phyloP scores from a whole-genome alignment of 2,329 filamentous ascomycete genomes.

The Penicillium sclerotiorum region DNA sequence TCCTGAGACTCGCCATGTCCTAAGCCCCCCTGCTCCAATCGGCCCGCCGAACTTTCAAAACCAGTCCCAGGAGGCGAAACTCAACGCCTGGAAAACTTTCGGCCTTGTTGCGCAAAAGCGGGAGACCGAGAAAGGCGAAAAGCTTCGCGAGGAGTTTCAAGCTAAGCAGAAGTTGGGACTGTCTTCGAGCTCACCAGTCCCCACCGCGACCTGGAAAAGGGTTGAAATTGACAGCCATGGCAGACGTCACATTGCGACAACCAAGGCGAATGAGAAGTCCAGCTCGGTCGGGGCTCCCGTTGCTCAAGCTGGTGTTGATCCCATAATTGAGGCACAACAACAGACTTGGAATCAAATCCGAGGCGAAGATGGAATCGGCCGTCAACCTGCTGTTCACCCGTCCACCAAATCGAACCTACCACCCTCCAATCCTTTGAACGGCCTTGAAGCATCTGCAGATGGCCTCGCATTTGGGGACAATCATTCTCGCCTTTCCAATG shows the following conservation, averaged over 20 bases:
- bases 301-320: not conserved
- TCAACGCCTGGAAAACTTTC: slow-evolving; percentile 50
- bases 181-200: slow-evolving; percentile 19
- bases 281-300: not conserved
- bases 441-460: slow-evolving; percentile 41
- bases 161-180: slow-evolving; percentile 36
- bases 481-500: slow-evolving; percentile 36
- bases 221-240: not conserved
- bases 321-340: not conserved
- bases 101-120: slow-evolving; percentile 41
- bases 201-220: not conserved
- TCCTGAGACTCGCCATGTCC: slow-evolving; percentile 43
- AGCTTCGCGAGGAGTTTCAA: slow-evolving; percentile 43
- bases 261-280: slow-evolving; percentile 17
- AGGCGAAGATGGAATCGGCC: slow-evolving; percentile 42
- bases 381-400: slow-evolving; percentile 22
- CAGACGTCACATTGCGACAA: slow-evolving; percentile 26
- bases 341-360: slow-evolving; percentile 52
- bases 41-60: slow-evolving; percentile 46
- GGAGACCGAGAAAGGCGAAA: slow-evolving; percentile 46
- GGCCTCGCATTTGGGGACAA: slow-evolving; percentile 39
- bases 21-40: slow-evolving; percentile 50
- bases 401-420: slow-evolving; percentile 10
- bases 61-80: slow-evolving; percentile 31
- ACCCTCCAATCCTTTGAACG: slow-evolving; percentile 35